Evolutionary conservation across 2,329 filamentous ascomycete genomes (phyloP).

Genomic region (Xylariaceae sp.): DNA sequence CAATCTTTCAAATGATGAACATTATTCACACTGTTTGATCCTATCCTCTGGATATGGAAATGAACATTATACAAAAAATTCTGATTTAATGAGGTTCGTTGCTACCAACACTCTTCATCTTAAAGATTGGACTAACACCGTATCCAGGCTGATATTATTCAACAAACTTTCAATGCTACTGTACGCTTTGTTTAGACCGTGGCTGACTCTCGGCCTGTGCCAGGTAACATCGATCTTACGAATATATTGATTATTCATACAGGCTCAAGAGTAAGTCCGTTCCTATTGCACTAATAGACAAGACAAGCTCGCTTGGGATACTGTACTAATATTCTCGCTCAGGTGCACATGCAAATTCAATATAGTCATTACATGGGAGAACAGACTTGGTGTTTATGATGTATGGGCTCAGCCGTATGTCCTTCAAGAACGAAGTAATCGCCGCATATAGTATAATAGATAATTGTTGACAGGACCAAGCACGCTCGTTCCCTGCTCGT

Average conservation of each 20-base stretch:
- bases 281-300: slow-evolving; percentile 3
- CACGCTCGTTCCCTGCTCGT: not conserved
- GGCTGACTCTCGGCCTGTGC: slow-evolving; percentile 10
- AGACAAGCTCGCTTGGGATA: too few species aligned
- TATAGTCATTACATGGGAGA: too few species aligned
- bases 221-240: slow-evolving; percentile 31
- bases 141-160: slow-evolving; percentile 39
- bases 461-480: not conserved
- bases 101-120: not conserved
- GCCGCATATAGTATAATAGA: slow-evolving; percentile 7
- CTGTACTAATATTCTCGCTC: too few species aligned
- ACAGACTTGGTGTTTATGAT: too few species aligned
- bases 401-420: too few species aligned
- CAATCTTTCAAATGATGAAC: slow-evolving; percentile 43
- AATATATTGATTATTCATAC: not conserved
- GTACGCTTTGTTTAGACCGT: slow-evolving; percentile 1
- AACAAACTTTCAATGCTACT: slow-evolving; percentile 3
- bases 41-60: slow-evolving; percentile 43
- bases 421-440: not conserved
- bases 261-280: slow-evolving; percentile 16
- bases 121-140: slow-evolving; percentile 26
- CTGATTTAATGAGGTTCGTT: slow-evolving; percentile 49
- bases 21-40: slow-evolving; percentile 51
- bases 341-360: not conserved
- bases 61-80: slow-evolving; percentile 45